Evolutionary conservation across 495 filamentous ascomycete genomes (phyloP), one percentile per base, ranked within the genome.

Genomic region (Pseudoneurospora amorphoporcata): DNA sequence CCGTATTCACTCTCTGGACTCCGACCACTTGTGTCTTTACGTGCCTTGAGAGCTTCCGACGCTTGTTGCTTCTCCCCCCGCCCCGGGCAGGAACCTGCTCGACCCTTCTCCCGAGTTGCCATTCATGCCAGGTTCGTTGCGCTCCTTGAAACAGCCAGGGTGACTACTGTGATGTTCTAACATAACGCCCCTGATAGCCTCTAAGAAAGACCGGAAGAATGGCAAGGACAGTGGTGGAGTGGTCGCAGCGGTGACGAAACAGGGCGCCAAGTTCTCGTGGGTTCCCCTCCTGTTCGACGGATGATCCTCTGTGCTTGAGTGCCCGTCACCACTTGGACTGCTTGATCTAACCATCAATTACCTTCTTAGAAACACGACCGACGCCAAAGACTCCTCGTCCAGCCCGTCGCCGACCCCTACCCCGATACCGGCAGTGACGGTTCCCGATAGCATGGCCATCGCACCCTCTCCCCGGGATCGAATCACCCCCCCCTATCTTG

Each of bases 171-270:
- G 32, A 23, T 65, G 4, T 29, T 53, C 23, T 65, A 72, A 80
- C 78, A 4, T 2, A 6, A 23, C 10, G 29, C 39, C 4, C 4
- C 19, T 23, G 29, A 71, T 42, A 85, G 84, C 76, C 79, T 77
- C 81, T 73, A 84, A 83, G 83, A 86, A 86, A 75, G 82, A 85
- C 79, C 81, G 82, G 71, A 86, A 84, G 82, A 82, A 86, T 86
- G 84, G 78, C 76, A 86, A 83, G 83, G 84, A 85, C 70, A 77
- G 79, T 73, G 82, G 84, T 72, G 80, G 84, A 75, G 84, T 85
- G 79, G 80, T 84, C 72, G 84, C 84, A 71, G 84, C 84, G 79
- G 83, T 86, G 81, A 86, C 83, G 39, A 85, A 82, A 77, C 83
- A 86, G 77, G 81, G 79, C 73, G 81, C 83, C 69, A 86, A 83